A percentile compares a stretch with the other conserved stretches of the same genome.
phyloP scores from a whole-genome alignment of 257 asterid species.

The Fraxinus anomala region DNA sequence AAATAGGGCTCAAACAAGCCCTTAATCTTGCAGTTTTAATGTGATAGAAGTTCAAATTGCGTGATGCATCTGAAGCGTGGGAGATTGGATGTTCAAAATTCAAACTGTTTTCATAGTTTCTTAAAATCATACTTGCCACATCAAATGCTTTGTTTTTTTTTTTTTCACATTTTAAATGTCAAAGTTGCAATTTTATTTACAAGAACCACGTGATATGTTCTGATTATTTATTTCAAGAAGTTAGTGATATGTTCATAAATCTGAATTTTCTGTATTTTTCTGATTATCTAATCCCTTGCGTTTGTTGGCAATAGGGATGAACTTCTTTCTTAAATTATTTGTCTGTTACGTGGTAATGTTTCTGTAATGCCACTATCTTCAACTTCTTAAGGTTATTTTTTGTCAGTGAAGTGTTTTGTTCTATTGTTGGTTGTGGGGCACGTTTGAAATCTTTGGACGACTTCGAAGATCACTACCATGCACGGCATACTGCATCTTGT shows the following conservation, averaged over 20 bases:
- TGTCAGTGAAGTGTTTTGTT: conserved; percentile 65
- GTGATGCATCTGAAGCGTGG: background rate
- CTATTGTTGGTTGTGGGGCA: conserved; percentile 84
- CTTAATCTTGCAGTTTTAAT: background rate
- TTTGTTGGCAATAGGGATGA: background rate
- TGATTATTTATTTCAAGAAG: too few relatives aligned
- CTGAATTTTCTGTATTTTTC: background rate
- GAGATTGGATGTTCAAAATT: background rate
- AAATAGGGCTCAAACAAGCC: too few relatives aligned
- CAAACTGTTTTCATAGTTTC: background rate
- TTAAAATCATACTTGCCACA: background rate
- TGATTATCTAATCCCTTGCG: background rate
- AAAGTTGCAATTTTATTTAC: background rate
- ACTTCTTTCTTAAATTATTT: background rate
- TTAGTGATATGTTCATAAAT: background rate
- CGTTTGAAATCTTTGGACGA: conserved; percentile 64
- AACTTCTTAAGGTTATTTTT: background rate
- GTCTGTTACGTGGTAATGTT: too few relatives aligned
- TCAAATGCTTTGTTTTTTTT: background rate
- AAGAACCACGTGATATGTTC: background rate
- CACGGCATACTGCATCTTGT: conserved; percentile 90
- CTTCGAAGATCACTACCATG: conserved; percentile 81
- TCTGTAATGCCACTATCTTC: background rate
- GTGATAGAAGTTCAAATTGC: background rate
- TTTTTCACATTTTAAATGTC: background rate